phyloP scores from a whole-genome alignment of 2,329 filamentous ascomycete species.

The Chaetothyriales sp. region DNA sequence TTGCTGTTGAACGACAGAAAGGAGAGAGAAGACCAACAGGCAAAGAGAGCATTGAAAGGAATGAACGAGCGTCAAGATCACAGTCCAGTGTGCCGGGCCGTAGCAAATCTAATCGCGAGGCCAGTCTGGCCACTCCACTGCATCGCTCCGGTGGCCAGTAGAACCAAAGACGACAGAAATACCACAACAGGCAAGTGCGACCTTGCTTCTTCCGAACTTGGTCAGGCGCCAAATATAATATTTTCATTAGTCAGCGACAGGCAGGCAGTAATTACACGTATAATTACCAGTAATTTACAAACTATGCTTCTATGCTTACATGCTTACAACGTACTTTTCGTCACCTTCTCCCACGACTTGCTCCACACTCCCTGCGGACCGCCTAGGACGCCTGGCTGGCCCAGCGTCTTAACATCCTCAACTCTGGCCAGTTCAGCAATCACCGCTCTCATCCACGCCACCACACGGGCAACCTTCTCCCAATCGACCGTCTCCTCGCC shows the following conservation, averaged over 20 bases:
- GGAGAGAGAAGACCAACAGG: not conserved
- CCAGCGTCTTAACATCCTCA: not conserved
- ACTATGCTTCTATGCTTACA: too few species aligned
- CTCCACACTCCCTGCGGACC: not conserved
- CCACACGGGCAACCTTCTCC: conserved; percentile 44
- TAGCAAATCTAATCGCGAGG: not conserved
- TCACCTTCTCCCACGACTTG: not conserved
- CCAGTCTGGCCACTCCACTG: not conserved
- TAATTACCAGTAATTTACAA: not conserved
- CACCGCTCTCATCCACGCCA: conserved; percentile 43
- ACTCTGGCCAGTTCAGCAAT: conserved; percentile 5
- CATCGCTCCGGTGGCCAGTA: not conserved
- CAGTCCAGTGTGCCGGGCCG: not conserved
- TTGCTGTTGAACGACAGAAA: not conserved
- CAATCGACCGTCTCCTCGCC: conserved; percentile 49
- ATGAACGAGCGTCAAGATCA: not conserved
- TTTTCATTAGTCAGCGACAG: not conserved
- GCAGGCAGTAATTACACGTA: not conserved
- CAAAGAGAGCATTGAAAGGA: not conserved
- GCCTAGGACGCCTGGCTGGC: not conserved
- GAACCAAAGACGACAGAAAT: not conserved
- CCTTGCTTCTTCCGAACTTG: not conserved
- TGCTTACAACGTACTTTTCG: not conserved
- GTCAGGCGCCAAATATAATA: too few species aligned
- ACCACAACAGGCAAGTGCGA: not conserved